phyloP scores from a whole-genome alignment of 1,284 basidiomycete species.

The Puccinia horiana region DNA sequence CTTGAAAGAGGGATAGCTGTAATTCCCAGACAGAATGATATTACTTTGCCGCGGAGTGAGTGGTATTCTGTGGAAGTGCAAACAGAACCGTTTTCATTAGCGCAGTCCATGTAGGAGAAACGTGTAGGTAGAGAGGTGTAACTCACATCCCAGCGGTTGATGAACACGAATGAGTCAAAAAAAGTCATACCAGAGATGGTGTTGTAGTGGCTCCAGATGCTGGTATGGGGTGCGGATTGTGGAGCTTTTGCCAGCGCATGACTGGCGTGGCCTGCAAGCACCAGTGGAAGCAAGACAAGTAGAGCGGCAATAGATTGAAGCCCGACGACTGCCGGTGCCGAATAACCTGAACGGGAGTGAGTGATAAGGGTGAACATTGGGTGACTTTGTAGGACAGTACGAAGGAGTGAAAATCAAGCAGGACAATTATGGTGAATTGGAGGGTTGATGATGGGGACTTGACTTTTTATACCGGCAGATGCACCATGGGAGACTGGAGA shows the following conservation, averaged over 20 bases:
- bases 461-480: no score
- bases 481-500: no score
- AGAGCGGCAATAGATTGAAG: background rate
- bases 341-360: background rate
- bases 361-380: background rate
- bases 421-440: no score
- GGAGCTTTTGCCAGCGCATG: background rate
- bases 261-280: background rate
- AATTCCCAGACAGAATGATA: background rate
- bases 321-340: background rate
- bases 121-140: background rate
- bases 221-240: background rate
- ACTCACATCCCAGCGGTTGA: slow-evolving; percentile 30
- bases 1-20: background rate
- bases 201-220: slow-evolving; percentile 25
- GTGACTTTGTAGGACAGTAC: no score
- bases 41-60: slow-evolving; percentile 28
- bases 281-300: background rate
- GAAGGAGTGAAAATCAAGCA: no score
- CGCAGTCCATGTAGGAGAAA: background rate
- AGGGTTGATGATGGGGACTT: no score
- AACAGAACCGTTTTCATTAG: background rate
- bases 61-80: slow-evolving; percentile 21
- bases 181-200: slow-evolving; percentile 24
- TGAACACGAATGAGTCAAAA: slow-evolving; percentile 31